These are phyloP conservation scores for Sphagnum tenellum DNA, from an alignment of 225 moss, liverwort and hornwort genomes.

Conservation along the genomic window DNA sequence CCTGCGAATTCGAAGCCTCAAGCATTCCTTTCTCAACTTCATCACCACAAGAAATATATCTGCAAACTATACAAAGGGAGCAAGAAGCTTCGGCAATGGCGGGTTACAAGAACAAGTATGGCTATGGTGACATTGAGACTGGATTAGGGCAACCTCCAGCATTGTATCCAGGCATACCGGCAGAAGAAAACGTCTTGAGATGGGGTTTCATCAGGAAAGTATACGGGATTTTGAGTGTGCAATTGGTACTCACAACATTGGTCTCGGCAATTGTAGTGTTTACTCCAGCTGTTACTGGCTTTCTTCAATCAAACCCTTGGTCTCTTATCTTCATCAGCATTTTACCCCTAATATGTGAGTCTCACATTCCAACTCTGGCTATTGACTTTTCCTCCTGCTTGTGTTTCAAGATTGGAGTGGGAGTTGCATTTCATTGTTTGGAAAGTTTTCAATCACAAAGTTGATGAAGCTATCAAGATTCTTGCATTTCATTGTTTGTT, in stretches of 20 bases:
- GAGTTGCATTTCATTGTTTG: too few relatives aligned
- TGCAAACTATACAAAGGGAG: too few relatives aligned
- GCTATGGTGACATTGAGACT: slow-evolving; percentile 61
- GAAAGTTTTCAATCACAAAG: too few relatives aligned
- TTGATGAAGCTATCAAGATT: too few relatives aligned
- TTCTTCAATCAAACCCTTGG: slow-evolving; percentile 20
- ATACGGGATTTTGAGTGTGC: slow-evolving; percentile 45
- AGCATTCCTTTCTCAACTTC: too few relatives aligned
- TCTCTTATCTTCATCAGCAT: slow-evolving; percentile 26
- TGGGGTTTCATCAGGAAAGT: slow-evolving; percentile 56
- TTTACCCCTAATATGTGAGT: slow-evolving; percentile 44
- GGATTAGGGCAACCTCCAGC: slow-evolving; percentile 37
- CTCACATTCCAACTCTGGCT: too few relatives aligned
- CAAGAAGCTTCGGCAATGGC: slow-evolving; percentile 22
- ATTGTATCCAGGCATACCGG: slow-evolving; percentile 63
- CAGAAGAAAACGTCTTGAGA: slow-evolving; percentile 31
- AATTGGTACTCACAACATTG: slow-evolving; percentile 36
- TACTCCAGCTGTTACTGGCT: slow-evolving; percentile 18
- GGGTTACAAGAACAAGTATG: slow-evolving; percentile 23
- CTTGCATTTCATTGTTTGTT: too few relatives aligned
- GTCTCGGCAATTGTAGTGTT: slow-evolving; percentile 38
- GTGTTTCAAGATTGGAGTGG: too few relatives aligned
- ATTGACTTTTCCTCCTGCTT: too few relatives aligned
- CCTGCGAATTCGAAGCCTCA: too few relatives aligned
- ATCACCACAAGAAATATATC: too few relatives aligned